Base-by-base conservation (phyloP, 2,329 filamentous ascomycete genomes). In the Aspergillus sojae region DNA sequence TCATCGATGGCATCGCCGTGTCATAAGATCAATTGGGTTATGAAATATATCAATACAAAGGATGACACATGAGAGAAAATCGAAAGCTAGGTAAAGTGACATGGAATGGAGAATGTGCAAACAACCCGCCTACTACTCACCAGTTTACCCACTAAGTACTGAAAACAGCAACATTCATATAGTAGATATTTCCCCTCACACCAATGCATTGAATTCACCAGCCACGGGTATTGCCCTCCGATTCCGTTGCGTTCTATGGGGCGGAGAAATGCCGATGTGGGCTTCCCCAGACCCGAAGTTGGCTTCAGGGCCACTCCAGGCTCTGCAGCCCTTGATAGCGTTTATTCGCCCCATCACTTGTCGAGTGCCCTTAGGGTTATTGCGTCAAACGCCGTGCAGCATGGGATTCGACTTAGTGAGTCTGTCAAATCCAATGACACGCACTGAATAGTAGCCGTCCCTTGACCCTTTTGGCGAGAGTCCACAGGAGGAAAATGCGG, bases 211-310 rank as follows among this genome's bases (percentile, higher is more conserved):
- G 34, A 41, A 48, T 39, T n/a, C 55, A n/a, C 30, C 21, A 21
- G 30, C 36, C n/a, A 16, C 39, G 58, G 50, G 36, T 54, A 60
- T 45, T 60, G 50, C 50, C 26, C 45, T 43, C 46, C 32, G 60
- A 36, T 52, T 61, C 60, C 43, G 53, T 23, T 46, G 43, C 28
- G 30, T 61, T 61, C 60, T 53, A 61, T 57, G 53, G 53, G n/a
- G 9, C 50, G n/a, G 36, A 54, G 52, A 23, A 54, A 7, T 54
- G n/a, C 34, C 43, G 58, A 60, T 32, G 60, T 50, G 52, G 45
- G 54, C 12, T 21, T 12, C 60, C 53, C 60, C 43, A 50, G 53
- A 45, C 43, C 60, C 43, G 32, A 39, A 46, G 45, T 53, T 46
- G 50, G 50, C 36, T 36, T 30, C 7, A 10, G 19, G 41, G 41